phyloP scores from a whole-genome alignment of 1,284 basidiomycete species.

The Fomitopsis betulina region DNA sequence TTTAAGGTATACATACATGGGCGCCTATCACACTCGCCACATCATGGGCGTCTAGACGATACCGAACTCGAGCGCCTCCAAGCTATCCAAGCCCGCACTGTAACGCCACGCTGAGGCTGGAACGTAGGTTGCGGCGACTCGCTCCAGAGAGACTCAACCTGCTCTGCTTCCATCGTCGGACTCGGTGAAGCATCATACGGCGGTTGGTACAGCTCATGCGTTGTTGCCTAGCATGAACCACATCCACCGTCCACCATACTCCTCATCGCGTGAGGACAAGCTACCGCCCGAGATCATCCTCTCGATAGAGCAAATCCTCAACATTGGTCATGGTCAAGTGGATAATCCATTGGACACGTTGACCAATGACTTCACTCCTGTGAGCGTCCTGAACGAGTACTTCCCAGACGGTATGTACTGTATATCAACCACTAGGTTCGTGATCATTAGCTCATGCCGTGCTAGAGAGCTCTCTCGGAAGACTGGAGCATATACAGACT shows the following conservation, averaged over 20 bases:
- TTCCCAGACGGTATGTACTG: conserved; percentile 72
- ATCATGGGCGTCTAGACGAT: not conserved
- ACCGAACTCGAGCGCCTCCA: not conserved
- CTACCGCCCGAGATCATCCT: conserved; percentile 63
- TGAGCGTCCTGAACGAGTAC: conserved; percentile 62
- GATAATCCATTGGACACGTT: conserved; percentile 54
- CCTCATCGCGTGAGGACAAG: conserved; percentile 33
- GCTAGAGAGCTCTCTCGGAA: conserved; percentile 62
- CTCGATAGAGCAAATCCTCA: conserved; percentile 64
- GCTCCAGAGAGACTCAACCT: too few relatives aligned
- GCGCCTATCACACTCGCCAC: too few relatives aligned
- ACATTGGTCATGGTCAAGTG: conserved; percentile 41
- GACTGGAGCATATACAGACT: conserved; percentile 58
- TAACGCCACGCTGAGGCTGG: too few relatives aligned
- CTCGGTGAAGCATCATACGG: too few relatives aligned
- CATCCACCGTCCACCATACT: conserved; percentile 9
- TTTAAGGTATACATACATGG: not conserved
- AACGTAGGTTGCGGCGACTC: too few relatives aligned
- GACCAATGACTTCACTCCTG: conserved; percentile 52
- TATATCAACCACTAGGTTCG: not conserved
- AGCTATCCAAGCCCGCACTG: not conserved
- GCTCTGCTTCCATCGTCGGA: too few relatives aligned
- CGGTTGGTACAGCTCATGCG: not conserved
- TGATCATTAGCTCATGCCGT: not conserved
- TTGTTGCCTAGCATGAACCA: conserved; percentile 12